Base-by-base conservation (phyloP, 1,284 basidiomycete genomes). In the Cryptococcus depauperatus region DNA sequence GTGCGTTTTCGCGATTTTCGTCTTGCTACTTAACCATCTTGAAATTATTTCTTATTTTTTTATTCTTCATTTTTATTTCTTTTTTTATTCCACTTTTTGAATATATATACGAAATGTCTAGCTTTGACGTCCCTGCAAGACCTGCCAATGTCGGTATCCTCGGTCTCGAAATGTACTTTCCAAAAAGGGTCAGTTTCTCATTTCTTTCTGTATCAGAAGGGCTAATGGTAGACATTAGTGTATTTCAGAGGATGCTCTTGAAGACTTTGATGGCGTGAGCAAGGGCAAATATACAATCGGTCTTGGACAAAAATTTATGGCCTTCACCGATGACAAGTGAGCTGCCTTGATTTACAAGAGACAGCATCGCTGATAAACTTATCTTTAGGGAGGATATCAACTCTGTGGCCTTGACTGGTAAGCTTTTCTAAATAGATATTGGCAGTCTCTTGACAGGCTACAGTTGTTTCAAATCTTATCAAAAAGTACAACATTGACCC, bases 281-380 rank as follows among this genome's bases (percentile, higher is more conserved):
- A 83, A 89, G 71, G 93, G 95, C 23, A 97, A 98, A 75, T 98
- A 99, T 78, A 99, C 95, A 61, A 96, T 98, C 67, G 95, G 95
- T 65, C 84, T 99, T 38, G 95, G 93, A 49, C 90, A 96, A 72
- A 83, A 96, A 73, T 92, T 81, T 77, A 98, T 98, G 93, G 88
- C 90, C 29, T 95, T 85, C 79, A 88, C 86, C 53, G 91, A 95
- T 67, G 91, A 95, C 78, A 81, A 85, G 66, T 68, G 54, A 56
- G 66, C 59, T 30, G 19, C 23, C 13, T 21, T 13, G 35, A 9
- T 9, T 37, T 22, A 8, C 25, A 16, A 19, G 3, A 4, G 38
- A 5, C 19, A 25, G 22, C 16, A 26, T 39, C 21, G 23, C 44
- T 52, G 45, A 49, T 35, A 34, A 13, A 22, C 23, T n/a, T n/a